Base-by-base conservation (phyloP, 208 protist genomes). In the Angomonas deanei region DNA sequence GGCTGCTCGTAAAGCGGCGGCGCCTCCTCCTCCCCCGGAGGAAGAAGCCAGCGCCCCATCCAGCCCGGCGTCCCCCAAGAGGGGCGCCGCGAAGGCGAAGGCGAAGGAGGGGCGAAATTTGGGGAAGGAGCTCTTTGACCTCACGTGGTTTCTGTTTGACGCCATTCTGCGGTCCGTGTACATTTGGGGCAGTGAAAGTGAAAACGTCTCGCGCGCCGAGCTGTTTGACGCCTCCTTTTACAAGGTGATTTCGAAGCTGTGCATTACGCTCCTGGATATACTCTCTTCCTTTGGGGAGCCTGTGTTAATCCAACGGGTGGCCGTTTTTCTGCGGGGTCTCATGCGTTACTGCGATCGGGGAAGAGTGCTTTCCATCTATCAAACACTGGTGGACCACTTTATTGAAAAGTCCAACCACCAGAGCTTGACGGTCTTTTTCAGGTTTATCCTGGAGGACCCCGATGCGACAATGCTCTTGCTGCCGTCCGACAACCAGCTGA, bases 111-210 rank as follows among this genome's bases (percentile, higher is more conserved):
- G 13, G 52, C 81, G 82, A 42, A 90, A 80, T 62, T 64, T 92
- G 11, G 62, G 81, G 33, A 57, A 69, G 1, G 75, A 91, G 57
- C 11, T 42, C 36, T 68, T 72, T 17, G 78, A 89, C 26, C 58
- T 95, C 2, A 82, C 82, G 33, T 93, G 89, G 89, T 91, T 91
- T 52, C 70, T 96, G 31, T 93, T 92, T 59, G 89, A 91, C 46
- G 69, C 82, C 5, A 91, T 96, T 66, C 64, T 93, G 24, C 84
- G 89, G 17, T 93, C 86, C 61, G 30, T 91, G 23, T 96, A 87
- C 57, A 47, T 96, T 10, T 93, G 82, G 84, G 76, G 66, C 10
- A 57, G 80, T 33, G 89, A 95, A 47, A 86, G 87, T 61, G 54
- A 63, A 1, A 56, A 61, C 17, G 64, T 71, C 21, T 33, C 60